Base-by-base conservation (phyloP, 148 eudicot genomes). In the Silene conica region DNA sequence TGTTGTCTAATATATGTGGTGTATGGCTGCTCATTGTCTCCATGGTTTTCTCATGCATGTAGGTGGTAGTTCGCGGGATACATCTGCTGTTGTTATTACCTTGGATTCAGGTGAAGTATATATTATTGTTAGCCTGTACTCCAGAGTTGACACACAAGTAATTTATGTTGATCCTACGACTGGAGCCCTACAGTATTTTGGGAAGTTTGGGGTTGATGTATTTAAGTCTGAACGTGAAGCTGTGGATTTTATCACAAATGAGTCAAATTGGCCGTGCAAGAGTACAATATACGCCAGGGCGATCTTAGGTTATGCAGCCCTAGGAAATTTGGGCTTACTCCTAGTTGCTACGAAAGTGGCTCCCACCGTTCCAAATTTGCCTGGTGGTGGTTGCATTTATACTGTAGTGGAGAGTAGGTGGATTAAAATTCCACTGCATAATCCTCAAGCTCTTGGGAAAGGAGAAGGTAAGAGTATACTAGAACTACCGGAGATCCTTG, bases 131-230 rank as follows among this genome's bases (percentile, higher is more conserved):
- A 95, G 94, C 82, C 80, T 90, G 84, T 92, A 79, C 66, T 80
- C 83, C 19, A 84, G 89, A 72, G 74, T 71, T 71, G 96, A 92
- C 75, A 92, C 96, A 59, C 96, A 90, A 83, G 92, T 95, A 69
- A 90, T 95, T 26, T 90, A 87, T 78, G 85, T 95, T 74, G 99
- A 95, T 80, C 99, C 99, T 63, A 87, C 99, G 16, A 92, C 97
- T 73, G 99, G 97, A 74, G 90, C 85, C 57, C 92, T 95, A 75
- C 45, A 84, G 62, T 88, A 87, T 77, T 65, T 65, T 41, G 91
- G 91, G 41, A 95, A 77, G 81, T 76, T 45, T 68, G 97, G 97
- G 69, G 70, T 82, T 79, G 97, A 95, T 81, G 79, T 88, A 67
- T 94, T 95, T 73, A 82, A 80, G 71, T 89, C 97, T 75, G 93